Conservation (phyloP, 2,329 filamentous ascomycete genomes). For the Zymoseptoria brevis region DNA sequence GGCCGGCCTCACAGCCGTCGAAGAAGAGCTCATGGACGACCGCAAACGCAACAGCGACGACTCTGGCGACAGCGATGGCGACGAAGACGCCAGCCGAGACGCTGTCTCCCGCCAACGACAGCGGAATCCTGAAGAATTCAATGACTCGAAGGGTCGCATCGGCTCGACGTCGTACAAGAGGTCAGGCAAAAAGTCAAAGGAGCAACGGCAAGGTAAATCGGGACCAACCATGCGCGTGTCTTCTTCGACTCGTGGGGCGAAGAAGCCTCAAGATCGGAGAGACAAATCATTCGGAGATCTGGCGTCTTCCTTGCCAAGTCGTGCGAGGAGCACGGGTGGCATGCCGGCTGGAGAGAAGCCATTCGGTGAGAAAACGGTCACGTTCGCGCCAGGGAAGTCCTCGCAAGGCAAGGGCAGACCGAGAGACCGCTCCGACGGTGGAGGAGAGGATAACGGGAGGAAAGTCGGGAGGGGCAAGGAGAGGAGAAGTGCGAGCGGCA, state of each 20-base stretch:
- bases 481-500: slow-evolving; percentile 66
- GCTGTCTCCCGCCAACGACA: slow-evolving; percentile 35
- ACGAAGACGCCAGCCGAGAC: slow-evolving; percentile 21
- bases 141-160: slow-evolving; percentile 43
- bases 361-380: slow-evolving; percentile 55
- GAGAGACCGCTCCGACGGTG: slow-evolving; percentile 18
- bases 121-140: slow-evolving; percentile 28
- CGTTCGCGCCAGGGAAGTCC: slow-evolving; percentile 58
- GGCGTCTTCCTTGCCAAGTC: slow-evolving; percentile 34
- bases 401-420: slow-evolving; percentile 28
- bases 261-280: slow-evolving; percentile 33
- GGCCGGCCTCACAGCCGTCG: slow-evolving; percentile 47
- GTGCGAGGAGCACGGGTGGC: slow-evolving; percentile 18
- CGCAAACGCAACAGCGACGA: slow-evolving; percentile 27
- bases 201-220: slow-evolving; percentile 22
- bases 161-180: slow-evolving; percentile 60
- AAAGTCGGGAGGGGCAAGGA: slow-evolving; percentile 30
- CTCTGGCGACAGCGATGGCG: slow-evolving; percentile 35
- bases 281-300: slow-evolving; percentile 53
- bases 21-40: slow-evolving; percentile 49
- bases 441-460: slow-evolving; percentile 25
- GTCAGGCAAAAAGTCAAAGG: slow-evolving; percentile 41
- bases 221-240: slow-evolving; percentile 50
- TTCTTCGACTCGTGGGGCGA: slow-evolving; percentile 36
- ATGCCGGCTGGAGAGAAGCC: slow-evolving; percentile 23